phyloP scores from a whole-genome alignment of 768 basidiomycete species.

The Gymnopilus dilepis region DNA sequence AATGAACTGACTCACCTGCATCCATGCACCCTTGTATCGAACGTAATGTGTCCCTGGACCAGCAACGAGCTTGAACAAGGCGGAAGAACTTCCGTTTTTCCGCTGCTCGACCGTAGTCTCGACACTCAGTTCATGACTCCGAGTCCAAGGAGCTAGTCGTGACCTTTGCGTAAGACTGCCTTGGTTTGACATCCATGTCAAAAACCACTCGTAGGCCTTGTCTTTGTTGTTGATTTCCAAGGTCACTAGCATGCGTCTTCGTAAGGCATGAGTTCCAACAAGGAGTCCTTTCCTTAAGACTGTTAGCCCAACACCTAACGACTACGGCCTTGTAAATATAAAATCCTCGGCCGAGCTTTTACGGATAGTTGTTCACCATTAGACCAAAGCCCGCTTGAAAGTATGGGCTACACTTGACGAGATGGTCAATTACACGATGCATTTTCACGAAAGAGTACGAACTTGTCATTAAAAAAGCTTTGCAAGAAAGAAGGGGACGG shows the following conservation, averaged over 20 bases:
- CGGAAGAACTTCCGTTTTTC: constrained; percentile 90
- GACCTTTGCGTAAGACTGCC: constrained; percentile 32
- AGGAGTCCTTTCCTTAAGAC: constrained; percentile 72
- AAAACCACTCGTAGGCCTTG: constrained; percentile 94
- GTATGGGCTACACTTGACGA: constrained; percentile 77
- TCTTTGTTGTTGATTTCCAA: constrained; percentile 98
- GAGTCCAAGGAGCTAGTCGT: constrained; percentile 52
- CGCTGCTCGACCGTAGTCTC: constrained; percentile 90
- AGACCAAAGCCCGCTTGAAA: constrained; percentile 98
- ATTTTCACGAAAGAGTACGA: constrained; percentile 33
- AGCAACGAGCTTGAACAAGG: constrained; percentile 91
- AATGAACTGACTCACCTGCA: constrained; percentile 65
- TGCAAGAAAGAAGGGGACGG: constrained; percentile 39
- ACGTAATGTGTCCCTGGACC: constrained; percentile 96
- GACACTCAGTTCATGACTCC: constrained; percentile 93
- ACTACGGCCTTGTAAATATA: constrained; percentile 52
- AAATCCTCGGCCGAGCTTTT: background rate
- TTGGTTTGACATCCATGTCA: constrained; percentile 92
- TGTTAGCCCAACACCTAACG: constrained; percentile 87
- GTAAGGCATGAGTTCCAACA: constrained; percentile 75
- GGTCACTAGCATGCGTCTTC: constrained; percentile 89
- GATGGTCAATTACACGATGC: constrained; percentile 22
- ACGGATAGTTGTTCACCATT: constrained; percentile 62
- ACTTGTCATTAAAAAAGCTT: constrained; percentile 68
- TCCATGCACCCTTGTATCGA: constrained; percentile 90